Evolutionary conservation across 2,329 filamentous ascomycete species (phyloP).

Genomic region (Alternaria tenuissima): DNA sequence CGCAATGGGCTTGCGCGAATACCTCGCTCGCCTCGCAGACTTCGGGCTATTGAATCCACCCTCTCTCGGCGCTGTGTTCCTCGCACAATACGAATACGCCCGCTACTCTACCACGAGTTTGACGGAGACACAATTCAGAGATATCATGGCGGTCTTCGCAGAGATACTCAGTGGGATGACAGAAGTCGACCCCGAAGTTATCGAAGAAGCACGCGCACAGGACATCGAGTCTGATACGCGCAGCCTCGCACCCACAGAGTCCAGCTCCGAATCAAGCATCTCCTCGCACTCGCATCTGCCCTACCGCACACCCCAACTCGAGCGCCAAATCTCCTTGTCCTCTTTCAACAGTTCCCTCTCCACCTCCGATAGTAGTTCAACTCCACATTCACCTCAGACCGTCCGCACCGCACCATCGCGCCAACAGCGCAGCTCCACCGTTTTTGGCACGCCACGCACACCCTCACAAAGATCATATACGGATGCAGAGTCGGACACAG

Average conservation of each 20-base stretch:
- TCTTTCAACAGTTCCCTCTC: slow-evolving; percentile 24
- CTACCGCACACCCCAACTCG: slow-evolving; percentile 41
- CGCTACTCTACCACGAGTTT: slow-evolving; percentile 79
- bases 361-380: slow-evolving; percentile 21
- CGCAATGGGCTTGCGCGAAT: slow-evolving; percentile 79
- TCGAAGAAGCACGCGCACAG: slow-evolving; percentile 55
- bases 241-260: slow-evolving; percentile 46
- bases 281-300: slow-evolving; percentile 36
- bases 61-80: slow-evolving; percentile 66
- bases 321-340: slow-evolving; percentile 30
- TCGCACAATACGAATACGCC: slow-evolving; percentile 81
- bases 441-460: slow-evolving; percentile 34
- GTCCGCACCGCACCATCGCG: slow-evolving; percentile 41
- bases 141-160: slow-evolving; percentile 85
- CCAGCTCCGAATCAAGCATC: slow-evolving; percentile 21
- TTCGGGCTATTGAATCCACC: slow-evolving; percentile 69
- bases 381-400: slow-evolving; percentile 37
- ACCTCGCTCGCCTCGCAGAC: slow-evolving; percentile 73
- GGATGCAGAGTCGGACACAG: slow-evolving; percentile 31
- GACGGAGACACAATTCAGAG: slow-evolving; percentile 74
- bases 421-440: slow-evolving; percentile 30
- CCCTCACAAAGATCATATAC: slow-evolving; percentile 36
- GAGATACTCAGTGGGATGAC: slow-evolving; percentile 80
- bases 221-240: slow-evolving; percentile 39
- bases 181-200: slow-evolving; percentile 63